Conservation (phyloP, 306 rosid genomes). For the Alnus rubra region DNA sequence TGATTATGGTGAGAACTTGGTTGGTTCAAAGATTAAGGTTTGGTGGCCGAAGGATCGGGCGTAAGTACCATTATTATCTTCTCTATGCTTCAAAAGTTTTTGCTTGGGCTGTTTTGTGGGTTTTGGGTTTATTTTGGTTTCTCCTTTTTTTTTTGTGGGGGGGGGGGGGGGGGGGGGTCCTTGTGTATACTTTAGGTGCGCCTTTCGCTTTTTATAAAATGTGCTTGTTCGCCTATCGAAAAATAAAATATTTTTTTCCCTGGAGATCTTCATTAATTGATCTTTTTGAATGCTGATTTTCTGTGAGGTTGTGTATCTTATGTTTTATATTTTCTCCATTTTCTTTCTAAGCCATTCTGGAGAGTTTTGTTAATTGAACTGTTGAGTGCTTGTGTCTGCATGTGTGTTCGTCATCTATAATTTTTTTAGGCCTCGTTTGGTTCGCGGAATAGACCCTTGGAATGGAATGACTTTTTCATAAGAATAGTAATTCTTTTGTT, state of each 20-base stretch:
- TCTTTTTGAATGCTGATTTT: background rate
- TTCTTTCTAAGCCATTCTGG: background rate
- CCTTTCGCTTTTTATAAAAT: too few species aligned
- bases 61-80: constrained; percentile 52
- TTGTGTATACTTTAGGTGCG: too few species aligned
- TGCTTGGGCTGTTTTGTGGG: background rate
- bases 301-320: background rate
- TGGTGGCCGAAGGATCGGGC: constrained; percentile 81
- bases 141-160: too few species aligned
- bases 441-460: too few species aligned
- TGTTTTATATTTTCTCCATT: background rate
- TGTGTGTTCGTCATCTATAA: background rate
- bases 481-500: too few species aligned
- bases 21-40: constrained; percentile 71
- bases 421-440: background rate
- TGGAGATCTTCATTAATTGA: constrained; percentile 16
- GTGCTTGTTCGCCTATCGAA: too few species aligned
- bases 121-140: too few species aligned
- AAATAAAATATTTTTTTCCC: too few species aligned
- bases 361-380: background rate
- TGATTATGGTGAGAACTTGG: constrained; percentile 47
- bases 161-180: too few species aligned
- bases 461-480: too few species aligned
- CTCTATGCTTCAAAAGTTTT: constrained; percentile 4
- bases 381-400: background rate